phyloP scores from a whole-genome alignment of 306 rosid species.

The Cicer arietinum region DNA sequence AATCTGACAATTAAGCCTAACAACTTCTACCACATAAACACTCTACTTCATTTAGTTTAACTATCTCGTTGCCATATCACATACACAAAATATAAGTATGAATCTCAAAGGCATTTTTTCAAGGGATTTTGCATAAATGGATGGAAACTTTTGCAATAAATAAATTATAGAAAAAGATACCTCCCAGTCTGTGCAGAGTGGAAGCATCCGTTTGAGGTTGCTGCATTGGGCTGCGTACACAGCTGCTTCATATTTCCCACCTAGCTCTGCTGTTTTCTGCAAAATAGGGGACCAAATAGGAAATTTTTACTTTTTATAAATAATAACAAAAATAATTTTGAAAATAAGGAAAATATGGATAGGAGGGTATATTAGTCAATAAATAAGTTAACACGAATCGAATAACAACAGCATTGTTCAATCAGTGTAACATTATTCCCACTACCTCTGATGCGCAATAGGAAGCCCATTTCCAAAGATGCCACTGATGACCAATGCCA shows the following conservation, averaged over 20 bases:
- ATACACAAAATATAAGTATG: slow-evolving; percentile 21
- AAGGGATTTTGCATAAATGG: slow-evolving; percentile 2
- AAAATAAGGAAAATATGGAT: slow-evolving; percentile 14
- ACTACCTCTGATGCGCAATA: slow-evolving; percentile 96
- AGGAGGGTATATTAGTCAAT: slow-evolving; percentile 25
- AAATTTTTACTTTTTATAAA: slow-evolving; percentile 28
- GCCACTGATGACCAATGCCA: slow-evolving; percentile 95
- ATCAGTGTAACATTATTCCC: slow-evolving; percentile 39
- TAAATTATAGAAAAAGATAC: slow-evolving; percentile 46
- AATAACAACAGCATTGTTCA: slow-evolving; percentile 30
- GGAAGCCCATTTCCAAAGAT: slow-evolving; percentile 99
- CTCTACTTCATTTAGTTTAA: not conserved
- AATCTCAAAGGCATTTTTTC: slow-evolving; percentile 24
- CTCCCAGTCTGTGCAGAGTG: slow-evolving; percentile 97
- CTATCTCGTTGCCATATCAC: not conserved
- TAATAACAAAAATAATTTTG: slow-evolving; percentile 31
- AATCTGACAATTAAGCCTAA: slow-evolving; percentile 24
- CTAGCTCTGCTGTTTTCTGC: slow-evolving; percentile 93
- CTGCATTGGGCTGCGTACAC: slow-evolving; percentile 90
- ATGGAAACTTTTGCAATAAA: not conserved
- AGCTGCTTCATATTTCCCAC: slow-evolving; percentile 96
- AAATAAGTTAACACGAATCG: slow-evolving; percentile 36
- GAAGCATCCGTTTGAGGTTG: slow-evolving; percentile 88
- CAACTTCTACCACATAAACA: slow-evolving; percentile 11
- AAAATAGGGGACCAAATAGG: slow-evolving; percentile 37